Conservation (phyloP, 306 rosid species). For the Prosopis cineraria region DNA sequence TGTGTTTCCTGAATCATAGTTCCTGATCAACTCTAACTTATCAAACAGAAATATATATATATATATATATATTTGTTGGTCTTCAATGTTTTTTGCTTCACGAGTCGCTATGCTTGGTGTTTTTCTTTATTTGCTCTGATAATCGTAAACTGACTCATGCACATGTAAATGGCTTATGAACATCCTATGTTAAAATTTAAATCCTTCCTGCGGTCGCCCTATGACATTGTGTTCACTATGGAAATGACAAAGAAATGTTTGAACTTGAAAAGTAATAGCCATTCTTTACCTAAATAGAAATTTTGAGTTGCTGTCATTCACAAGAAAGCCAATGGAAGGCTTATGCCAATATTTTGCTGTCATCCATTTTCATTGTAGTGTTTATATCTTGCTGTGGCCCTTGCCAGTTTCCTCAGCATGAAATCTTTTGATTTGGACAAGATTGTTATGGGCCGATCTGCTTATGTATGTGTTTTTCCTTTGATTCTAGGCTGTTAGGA, state of each 20-base stretch:
- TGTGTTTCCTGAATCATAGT: not conserved
- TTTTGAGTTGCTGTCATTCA: not conserved
- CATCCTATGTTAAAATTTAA: not conserved
- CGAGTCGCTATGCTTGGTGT: not conserved
- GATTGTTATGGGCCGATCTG: not conserved
- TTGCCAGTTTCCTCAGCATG: not conserved
- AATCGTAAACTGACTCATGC: not conserved
- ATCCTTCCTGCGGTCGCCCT: not conserved
- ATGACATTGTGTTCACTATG: not conserved
- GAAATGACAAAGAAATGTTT: not conserved
- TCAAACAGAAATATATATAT: not conserved
- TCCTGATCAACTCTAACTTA: conserved; percentile 8
- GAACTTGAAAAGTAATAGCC: not conserved
- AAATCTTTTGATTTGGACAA: conserved; percentile 10
- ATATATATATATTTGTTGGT: not conserved
- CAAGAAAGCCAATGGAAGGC: not conserved
- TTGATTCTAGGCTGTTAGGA: conserved; percentile 43
- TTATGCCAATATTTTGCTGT: not conserved
- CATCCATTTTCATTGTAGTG: not conserved
- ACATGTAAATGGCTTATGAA: not conserved
- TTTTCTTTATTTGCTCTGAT: not conserved
- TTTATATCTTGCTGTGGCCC: not conserved
- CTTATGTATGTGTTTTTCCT: not conserved
- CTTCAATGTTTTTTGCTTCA: not conserved
- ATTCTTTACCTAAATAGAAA: not conserved